Base-by-base conservation (phyloP, 1,284 basidiomycete species). In the Inonotus hispidus region DNA sequence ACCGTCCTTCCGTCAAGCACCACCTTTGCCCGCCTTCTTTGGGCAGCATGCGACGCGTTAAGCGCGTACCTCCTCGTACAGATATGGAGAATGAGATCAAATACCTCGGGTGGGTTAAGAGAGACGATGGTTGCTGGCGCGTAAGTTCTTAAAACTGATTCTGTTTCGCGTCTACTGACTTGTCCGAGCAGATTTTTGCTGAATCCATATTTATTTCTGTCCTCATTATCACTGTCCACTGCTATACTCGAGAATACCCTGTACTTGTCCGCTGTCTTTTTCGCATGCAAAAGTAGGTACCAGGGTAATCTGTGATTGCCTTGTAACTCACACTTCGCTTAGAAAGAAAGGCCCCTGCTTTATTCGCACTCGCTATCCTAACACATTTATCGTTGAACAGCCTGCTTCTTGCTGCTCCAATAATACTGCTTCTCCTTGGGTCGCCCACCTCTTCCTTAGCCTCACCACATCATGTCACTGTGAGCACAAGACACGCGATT, bases 201-300 rank as follows among this genome's bases (percentile, higher is more conserved):
- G 63, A 97, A 97, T 67, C 95, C 95, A 3, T 95, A 96, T 71
- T 75, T 91, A 4, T 72, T 95, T 53, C 77, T 93, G 1, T 85
- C 93, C 0, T 89, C 86, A 41, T 74, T 95, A 1, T 89, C 93
- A 0, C 75, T 87, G 7, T 95, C 94, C 0, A 92, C 92, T 0
- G 87, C 91, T 0, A 81, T 84, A 0, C 75, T 98, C 19, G 92
- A 95, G 69, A 94, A 90, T 68, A 77, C 83, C 0, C 72, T 92
- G 3, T 73, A 85, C 32, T 75, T 96, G 0, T 69, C 88, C 0
- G 72, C 87, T 0, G 71, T 97, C n/a, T 81, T 87, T 74, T 85
- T 87, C 61, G 92, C 92, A 0, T 81, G 83, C 50, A 72, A 81
- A 74, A 83, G 92, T 92, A 64, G 43, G 74, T 63, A 16, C 45